Conservation (phyloP, 139 green algal genomes). For the Pseudopediastrum boryanum region DNA sequence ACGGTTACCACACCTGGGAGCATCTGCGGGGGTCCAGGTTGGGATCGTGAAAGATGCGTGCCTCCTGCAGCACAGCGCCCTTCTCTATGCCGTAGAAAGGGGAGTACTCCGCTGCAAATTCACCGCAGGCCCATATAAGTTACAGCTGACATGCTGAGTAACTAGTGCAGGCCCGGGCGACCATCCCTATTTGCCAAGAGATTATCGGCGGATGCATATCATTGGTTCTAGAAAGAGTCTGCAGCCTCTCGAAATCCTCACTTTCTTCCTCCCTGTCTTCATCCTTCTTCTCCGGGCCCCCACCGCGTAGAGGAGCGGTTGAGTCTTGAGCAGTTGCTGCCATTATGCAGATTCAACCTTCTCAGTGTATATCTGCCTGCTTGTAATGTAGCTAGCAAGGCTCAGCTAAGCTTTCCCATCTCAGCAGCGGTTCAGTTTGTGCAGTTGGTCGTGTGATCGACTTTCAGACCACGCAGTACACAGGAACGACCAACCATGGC, state of each 20-base stretch:
- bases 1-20: constrained; percentile 92
- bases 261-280: constrained; percentile 93
- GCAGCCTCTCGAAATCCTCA: constrained; percentile 48
- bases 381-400: no score
- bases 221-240: neutral
- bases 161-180: no score
- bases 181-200: neutral
- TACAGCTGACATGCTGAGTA: neutral
- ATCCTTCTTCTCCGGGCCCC: constrained; percentile 88
- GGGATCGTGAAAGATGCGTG: constrained; percentile 93
- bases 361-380: no score
- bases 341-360: no score
- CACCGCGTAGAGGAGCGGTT: constrained; percentile 68
- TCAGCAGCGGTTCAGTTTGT: no score
- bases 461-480: no score
- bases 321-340: constrained; percentile 79
- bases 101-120: constrained; percentile 94
- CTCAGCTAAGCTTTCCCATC: no score
- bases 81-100: constrained; percentile 99
- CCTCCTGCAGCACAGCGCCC: constrained; percentile 97
- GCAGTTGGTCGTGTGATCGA: no score
- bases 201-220: no score
- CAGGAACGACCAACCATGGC: no score
- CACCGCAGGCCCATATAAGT: constrained; percentile 2
- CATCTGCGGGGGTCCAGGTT: constrained; percentile 93